phyloP scores from a whole-genome alignment of 306 rosid genomes.

The Hippophae gyantsensis region DNA sequence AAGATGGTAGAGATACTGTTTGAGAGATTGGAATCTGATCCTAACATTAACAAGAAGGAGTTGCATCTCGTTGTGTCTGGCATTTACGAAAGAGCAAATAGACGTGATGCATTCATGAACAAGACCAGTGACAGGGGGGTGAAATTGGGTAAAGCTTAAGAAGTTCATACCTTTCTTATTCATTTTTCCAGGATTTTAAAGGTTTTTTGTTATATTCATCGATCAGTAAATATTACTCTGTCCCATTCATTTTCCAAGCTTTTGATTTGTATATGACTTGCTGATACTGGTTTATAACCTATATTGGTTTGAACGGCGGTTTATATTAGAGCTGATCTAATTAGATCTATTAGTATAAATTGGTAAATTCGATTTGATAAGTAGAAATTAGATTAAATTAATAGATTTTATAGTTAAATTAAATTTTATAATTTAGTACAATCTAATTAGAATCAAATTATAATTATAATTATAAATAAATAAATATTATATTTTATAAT shows the following conservation, averaged over 20 bases:
- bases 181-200: conserved; percentile 1
- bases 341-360: too few species aligned
- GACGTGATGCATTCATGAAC: conserved; percentile 67
- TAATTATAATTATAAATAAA: too few species aligned
- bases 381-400: too few species aligned
- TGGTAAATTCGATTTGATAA: too few species aligned
- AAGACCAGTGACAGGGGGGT: conserved; percentile 34
- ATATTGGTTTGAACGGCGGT: too few species aligned
- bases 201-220: conserved; percentile 18
- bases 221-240: conserved; percentile 13
- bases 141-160: conserved; percentile 26
- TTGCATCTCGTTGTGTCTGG: conserved; percentile 72
- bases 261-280: too few species aligned
- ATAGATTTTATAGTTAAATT: too few species aligned
- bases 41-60: conserved; percentile 79
- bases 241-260: background rate
- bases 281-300: background rate
- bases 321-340: too few species aligned
- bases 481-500: too few species aligned
- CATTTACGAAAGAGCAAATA: conserved; percentile 69
- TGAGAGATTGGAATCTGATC: conserved; percentile 60
- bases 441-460: too few species aligned
- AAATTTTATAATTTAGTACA: too few species aligned
- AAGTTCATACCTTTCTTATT: conserved; percentile 13
- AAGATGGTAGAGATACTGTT: conserved; percentile 49